Evolutionary conservation across 257 asterid genomes (phyloP).

Genomic region (Fraxinus cuspidata): DNA sequence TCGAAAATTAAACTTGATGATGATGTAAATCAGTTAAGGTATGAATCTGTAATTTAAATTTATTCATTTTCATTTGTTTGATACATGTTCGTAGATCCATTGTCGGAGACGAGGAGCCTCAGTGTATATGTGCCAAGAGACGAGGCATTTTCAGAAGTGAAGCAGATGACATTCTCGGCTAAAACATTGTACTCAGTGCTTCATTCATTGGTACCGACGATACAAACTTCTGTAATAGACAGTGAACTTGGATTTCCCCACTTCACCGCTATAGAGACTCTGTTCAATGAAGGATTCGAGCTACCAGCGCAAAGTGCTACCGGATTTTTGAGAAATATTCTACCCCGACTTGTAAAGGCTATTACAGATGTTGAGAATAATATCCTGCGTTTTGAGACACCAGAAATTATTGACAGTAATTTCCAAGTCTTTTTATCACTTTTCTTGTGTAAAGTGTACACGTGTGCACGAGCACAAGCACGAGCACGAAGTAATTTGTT

Average conservation of each 20-base stretch:
- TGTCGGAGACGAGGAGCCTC: constrained; percentile 45
- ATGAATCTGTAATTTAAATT: not conserved
- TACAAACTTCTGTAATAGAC: constrained; percentile 23
- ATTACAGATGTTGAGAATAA: constrained; percentile 23
- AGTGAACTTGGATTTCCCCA: constrained; percentile 38
- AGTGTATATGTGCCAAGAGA: constrained; percentile 65
- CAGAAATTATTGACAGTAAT: constrained; percentile 53
- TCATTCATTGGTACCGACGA: constrained; percentile 45
- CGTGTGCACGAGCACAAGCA: too few species aligned
- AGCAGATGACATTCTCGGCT: constrained; percentile 40
- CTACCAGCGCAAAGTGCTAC: constrained; percentile 24
- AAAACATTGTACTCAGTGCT: constrained; percentile 45
- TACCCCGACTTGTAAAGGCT: constrained; percentile 51
- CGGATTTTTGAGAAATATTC: constrained; percentile 12
- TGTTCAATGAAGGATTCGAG: constrained; percentile 51
- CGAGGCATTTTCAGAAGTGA: constrained; percentile 61
- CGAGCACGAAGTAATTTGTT: too few species aligned
- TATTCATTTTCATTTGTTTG: not conserved
- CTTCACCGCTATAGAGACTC: constrained; percentile 59
- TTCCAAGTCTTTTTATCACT: not conserved
- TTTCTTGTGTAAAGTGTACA: not conserved
- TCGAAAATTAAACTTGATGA: not conserved
- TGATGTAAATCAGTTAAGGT: too few species aligned
- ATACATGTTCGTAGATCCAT: constrained; percentile 43
- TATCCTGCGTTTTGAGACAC: constrained; percentile 55